Base-by-base conservation (phyloP, 495 filamentous ascomycete species). In the Tuber microsphaerosporum region DNA sequence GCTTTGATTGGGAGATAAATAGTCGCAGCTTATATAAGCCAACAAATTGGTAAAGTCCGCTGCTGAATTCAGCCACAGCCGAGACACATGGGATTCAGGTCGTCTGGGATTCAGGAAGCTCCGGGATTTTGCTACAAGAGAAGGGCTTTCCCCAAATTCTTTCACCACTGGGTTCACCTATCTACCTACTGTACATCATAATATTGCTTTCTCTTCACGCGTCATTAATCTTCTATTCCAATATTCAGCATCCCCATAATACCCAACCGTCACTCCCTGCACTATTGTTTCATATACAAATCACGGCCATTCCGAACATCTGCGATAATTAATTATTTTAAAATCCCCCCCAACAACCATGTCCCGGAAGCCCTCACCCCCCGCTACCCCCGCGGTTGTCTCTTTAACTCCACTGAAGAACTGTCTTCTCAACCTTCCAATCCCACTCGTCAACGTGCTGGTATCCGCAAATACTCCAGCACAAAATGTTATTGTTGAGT, bases 401-500 rank as follows among this genome's bases (percentile, higher is more conserved):
- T 90, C 90, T 65, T 87, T 97, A 37, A 88, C 92, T 37, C 91
- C 93, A 73, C 87, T 97, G 16, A 96, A 96, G 85, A 97, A 91
- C 82, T 98, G 95, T 84, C 88, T 99, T 31, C 92, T 97, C 77
- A 99, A 98, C 84, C 87, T 99, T 26, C 95, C 95, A 43, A 84
- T 91, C n/a, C 92, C 92, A 5, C 86, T 97, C 41, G 92, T 94
- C 69, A 88, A 90, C 20, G 84, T 97, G 69, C 89, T 99, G 74
- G 89, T 93, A 78, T 94, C 92, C 84, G 88, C 93, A 75, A 96
- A 97, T 84, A 92, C 94, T 91, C 87, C 93, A 72, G 92, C 92
- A 46, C 95, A 99, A 84, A 97, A 97, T 92, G 92, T 97, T 78
- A 88, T 98, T 75, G 91, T 99, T 83, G 95, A 99, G 84, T 87